These are phyloP conservation scores for Eucalyptus melliodora DNA, from an alignment of 345 rosid genomes.

Conservation along the genomic window DNA sequence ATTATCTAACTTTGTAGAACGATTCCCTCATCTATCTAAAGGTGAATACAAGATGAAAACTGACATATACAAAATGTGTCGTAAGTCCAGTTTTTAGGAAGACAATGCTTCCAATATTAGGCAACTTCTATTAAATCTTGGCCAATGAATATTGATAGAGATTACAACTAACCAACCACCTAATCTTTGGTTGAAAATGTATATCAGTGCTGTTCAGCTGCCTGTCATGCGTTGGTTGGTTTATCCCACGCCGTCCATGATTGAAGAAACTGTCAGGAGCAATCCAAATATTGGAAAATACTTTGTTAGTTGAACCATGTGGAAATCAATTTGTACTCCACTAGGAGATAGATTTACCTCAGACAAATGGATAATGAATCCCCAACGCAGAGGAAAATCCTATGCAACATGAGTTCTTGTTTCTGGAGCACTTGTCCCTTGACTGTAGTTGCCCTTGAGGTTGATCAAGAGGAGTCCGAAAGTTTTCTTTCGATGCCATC, in stretches of 20 bases:
- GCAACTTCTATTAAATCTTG: background rate
- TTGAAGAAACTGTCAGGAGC: background rate
- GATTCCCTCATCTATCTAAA: background rate
- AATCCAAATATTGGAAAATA: background rate
- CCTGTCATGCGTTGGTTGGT: background rate
- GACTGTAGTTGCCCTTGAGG: background rate
- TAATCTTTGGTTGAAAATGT: background rate
- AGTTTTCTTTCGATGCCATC: background rate
- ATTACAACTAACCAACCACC: background rate
- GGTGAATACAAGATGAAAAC: background rate
- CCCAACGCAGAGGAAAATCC: background rate
- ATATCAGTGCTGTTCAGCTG: background rate
- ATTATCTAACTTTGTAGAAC: background rate
- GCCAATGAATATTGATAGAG: background rate
- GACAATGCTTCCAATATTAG: background rate
- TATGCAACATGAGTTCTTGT: background rate
- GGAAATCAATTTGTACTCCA: background rate
- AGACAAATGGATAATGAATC: background rate
- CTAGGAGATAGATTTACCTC: background rate
- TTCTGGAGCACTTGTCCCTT: background rate
- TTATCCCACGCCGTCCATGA: background rate
- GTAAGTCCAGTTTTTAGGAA: background rate
- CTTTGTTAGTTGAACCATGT: background rate
- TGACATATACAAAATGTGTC: background rate
- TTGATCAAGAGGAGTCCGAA: background rate